These are phyloP conservation scores for Pythium volutum DNA, from an alignment of 352 stramenopile genomes.

Conservation along the genomic window DNA sequence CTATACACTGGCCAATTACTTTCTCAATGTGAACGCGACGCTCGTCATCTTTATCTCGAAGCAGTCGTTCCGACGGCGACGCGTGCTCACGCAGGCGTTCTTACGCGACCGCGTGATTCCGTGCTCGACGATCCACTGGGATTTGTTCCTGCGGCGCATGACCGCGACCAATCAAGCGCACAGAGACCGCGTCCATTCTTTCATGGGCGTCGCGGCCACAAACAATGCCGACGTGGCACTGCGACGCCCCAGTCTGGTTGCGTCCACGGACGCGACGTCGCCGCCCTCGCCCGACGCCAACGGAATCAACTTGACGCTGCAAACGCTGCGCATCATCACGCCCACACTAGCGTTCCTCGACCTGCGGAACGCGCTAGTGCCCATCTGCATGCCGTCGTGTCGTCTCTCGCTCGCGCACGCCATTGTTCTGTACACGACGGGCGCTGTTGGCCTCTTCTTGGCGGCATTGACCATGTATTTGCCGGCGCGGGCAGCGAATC, in stretches of 20 bases:
- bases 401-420: neutral
- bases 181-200: neutral
- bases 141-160: slow-evolving; percentile 15
- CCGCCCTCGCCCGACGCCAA: too few relatives aligned
- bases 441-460: slow-evolving; percentile 4
- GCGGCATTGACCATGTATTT: slow-evolving; percentile 25
- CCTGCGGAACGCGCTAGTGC: slow-evolving; percentile 5
- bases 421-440: neutral
- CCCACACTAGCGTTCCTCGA: slow-evolving; percentile 18
- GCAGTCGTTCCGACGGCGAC: slow-evolving; percentile 9
- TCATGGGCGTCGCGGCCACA: too few relatives aligned
- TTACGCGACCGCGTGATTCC: slow-evolving; percentile 9
- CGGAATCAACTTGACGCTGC: too few relatives aligned
- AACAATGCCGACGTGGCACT: too few relatives aligned
- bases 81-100: slow-evolving; percentile 8
- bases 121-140: slow-evolving; percentile 6
- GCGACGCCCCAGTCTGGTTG: neutral
- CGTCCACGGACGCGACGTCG: too few relatives aligned
- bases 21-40: slow-evolving; percentile 22
- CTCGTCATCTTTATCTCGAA: slow-evolving; percentile 21
- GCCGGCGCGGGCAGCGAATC: neutral
- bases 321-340: neutral
- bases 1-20: slow-evolving; percentile 24
- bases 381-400: neutral
- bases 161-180: neutral